Percentiles rank a stretch among this genome's conserved stretches.
Conservation (phyloP, 768 basidiomycete genomes). For the Russula sp. region DNA sequence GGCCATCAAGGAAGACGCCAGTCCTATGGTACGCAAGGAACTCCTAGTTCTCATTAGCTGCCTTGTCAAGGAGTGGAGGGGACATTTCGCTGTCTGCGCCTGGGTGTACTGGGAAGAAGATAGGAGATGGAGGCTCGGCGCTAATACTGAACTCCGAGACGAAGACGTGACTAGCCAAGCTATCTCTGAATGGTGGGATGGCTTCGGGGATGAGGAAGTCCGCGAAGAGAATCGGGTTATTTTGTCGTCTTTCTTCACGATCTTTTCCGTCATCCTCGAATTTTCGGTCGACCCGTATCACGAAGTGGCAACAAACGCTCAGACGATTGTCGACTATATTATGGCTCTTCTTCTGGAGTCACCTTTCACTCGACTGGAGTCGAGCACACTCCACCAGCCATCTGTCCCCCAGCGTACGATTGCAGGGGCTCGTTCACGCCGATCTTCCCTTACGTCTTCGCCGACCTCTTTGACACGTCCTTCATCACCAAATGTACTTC, state of each 20-base stretch:
- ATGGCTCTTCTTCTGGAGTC: slow-evolving; percentile 86
- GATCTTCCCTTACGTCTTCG: slow-evolving; percentile 48
- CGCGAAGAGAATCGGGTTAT: slow-evolving; percentile 77
- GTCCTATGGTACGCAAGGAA: slow-evolving; percentile 95
- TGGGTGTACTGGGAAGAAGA: slow-evolving; percentile 98
- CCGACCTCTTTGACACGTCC: slow-evolving; percentile 35
- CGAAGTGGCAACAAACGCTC: slow-evolving; percentile 87
- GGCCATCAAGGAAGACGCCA: slow-evolving; percentile 88
- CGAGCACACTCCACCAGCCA: slow-evolving; percentile 53
- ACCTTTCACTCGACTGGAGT: slow-evolving; percentile 72
- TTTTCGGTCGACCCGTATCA: slow-evolving; percentile 89
- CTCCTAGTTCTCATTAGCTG: slow-evolving; percentile 86
- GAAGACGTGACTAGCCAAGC: slow-evolving; percentile 73
- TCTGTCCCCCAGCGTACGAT: slow-evolving; percentile 34
- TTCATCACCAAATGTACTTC: slow-evolving; percentile 41
- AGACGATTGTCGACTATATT: slow-evolving; percentile 88
- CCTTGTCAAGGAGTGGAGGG: slow-evolving; percentile 93
- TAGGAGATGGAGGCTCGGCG: slow-evolving; percentile 48
- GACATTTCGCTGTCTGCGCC: slow-evolving; percentile 92
- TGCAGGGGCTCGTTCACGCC: slow-evolving; percentile 36
- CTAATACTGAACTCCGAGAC: slow-evolving; percentile 35
- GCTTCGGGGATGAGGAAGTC: slow-evolving; percentile 54
- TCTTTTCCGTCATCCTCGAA: slow-evolving; percentile 83
- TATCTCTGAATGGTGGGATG: slow-evolving; percentile 72
- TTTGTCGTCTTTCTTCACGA: slow-evolving; percentile 90